Evolutionary conservation across 1,284 basidiomycete genomes (phyloP), one percentile per base, ranked within the genome.

Genomic region (Paramarasmius palmivorus): DNA sequence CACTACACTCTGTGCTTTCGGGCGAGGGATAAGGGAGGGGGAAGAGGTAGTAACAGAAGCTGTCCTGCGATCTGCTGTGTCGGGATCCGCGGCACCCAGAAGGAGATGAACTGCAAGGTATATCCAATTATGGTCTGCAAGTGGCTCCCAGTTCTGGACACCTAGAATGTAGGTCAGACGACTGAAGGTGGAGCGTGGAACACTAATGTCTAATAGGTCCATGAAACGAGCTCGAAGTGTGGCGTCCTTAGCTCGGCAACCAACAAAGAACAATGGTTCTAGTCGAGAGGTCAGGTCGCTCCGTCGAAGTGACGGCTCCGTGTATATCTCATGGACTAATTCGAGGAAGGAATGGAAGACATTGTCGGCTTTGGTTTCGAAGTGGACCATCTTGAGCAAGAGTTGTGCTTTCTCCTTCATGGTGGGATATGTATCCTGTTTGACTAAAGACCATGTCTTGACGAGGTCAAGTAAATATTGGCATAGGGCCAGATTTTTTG

Each of bases 351-450:
- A 83, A 55, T 88, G 84, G 70, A 93, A 92, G 3, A 99, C 78
- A 10, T 72, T 60, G 14, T 89, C 84, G 25, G 87, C 87, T 45
- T 91, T 86, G 38, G 79, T 79, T 72, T 99, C 96, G 67, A 92
- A 97, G 17, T 83, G 78, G 26, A 85, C 82, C 94, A 99, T 98
- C 70, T 94, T 95, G 66, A 93, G 84, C 57, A 99, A 70, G 34
- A 99, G 74, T 29, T 82, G 87, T 1, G 95, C 91, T 70, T 98
- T 99, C 73, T 99, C 98, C 72, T 98, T 98, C 79, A 94, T 90
- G 0, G 92, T 93, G 1, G 95, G 94, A 65, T 92, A 92, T 1
- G 85, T 76, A 54, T 95, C 93, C 50, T 88, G 88, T 63, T 86
- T 83, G 42, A 92, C 86, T 62, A 95, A 75, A 19, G 91, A 87